Evolutionary conservation across 73 alveolate genomes (phyloP).

Genomic region (Diophrys sp.): DNA sequence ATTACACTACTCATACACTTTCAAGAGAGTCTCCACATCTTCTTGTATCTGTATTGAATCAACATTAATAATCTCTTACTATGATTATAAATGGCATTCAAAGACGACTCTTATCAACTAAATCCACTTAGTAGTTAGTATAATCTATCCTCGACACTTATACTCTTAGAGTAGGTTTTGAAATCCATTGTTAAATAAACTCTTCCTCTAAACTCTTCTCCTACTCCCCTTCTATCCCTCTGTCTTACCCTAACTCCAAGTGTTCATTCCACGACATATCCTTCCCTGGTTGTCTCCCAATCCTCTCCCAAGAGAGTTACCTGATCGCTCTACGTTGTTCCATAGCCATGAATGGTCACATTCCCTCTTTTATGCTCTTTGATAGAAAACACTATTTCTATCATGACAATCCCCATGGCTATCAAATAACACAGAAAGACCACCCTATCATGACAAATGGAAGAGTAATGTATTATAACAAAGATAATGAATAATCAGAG

Average conservation of each 20-base stretch:
- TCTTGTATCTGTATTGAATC: too few species aligned
- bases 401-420: constrained; percentile 63
- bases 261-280: constrained; percentile 46
- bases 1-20: too few species aligned
- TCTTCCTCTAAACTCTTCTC: constrained; percentile 54
- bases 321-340: constrained; percentile 40
- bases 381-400: constrained; percentile 65
- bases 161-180: constrained; percentile 44
- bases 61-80: too few species aligned
- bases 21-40: too few species aligned
- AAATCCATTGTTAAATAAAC: constrained; percentile 56
- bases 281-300: constrained; percentile 64
- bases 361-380: constrained; percentile 23
- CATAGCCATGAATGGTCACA: constrained; percentile 39
- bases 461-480: constrained; percentile 22
- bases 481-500: constrained; percentile 11
- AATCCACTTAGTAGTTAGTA: background rate
- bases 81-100: too few species aligned
- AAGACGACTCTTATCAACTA: background rate
- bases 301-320: constrained; percentile 38
- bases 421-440: constrained; percentile 57
- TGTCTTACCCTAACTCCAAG: constrained; percentile 27
- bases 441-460: constrained; percentile 57
- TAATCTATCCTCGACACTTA: constrained; percentile 4
- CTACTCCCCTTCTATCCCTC: constrained; percentile 17